Evolutionary conservation across 345 rosid genomes (phyloP), one percentile per base, ranked within the genome.

Genomic region (Microcos paniculata): DNA sequence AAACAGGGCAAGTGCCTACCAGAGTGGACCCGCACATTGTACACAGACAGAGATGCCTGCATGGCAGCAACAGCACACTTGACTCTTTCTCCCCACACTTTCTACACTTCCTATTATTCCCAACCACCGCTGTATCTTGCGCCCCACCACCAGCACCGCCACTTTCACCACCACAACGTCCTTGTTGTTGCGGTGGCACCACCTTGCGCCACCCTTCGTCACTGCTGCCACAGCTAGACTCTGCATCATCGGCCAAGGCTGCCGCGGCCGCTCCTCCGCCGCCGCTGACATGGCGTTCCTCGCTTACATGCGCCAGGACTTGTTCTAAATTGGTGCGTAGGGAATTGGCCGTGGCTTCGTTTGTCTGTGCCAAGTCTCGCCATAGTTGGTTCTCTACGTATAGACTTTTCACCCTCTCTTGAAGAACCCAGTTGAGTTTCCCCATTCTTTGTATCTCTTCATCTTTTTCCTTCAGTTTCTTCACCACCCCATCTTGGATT

Each of bases 21-120:
- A 84, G 72, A 75, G 72, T 81, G 82, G 90, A 89, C 84, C 93
- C 90, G 78, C 97, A 87, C 35, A 83, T 75, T 61, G 91, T 55
- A 79, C 97, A 91, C 68, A 93, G 85, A 88, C 98, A 90, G 48
- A 94, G 83, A 81, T 94, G 98, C 81, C 95, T 82, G 83, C 98
- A 94, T 49, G 98, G 97, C 80, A 91, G 72, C 80, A 94, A 75
- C 90, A 94, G 48, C 83, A 91, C 97, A 63, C 91, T 82, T 6
- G 92, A 78, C 57, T 91, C 95, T 79, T 74, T 82, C 82, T 79
- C 85, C 84, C 97, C 89, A 78, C 98, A 94, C 80, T 79, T 82
- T 67, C 82, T 73, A 77, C 95, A 91, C 71, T 62, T 57, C 81
- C 77, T 67, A 6, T n/a, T 15, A 0, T 51, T 49, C 70, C n/a